Evolutionary conservation across 2,329 filamentous ascomycete species (phyloP).

Genomic region (Endothia cerciana): DNA sequence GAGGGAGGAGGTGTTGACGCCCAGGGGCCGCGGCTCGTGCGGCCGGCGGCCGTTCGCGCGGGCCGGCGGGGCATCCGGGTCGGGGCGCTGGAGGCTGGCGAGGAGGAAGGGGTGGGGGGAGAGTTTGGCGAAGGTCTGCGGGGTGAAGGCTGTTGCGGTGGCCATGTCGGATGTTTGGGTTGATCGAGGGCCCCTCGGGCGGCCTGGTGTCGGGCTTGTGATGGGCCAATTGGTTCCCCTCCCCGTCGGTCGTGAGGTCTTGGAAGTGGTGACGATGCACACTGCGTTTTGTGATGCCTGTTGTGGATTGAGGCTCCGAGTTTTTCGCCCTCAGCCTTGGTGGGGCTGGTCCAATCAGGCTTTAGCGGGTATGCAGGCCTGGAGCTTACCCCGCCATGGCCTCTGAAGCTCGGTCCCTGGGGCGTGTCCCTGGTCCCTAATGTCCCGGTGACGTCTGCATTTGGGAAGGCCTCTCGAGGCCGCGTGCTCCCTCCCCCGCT

Average conservation of each 20-base stretch:
- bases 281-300: background rate
- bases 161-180: slow-evolving; percentile 37
- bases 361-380: slow-evolving; percentile 26
- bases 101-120: slow-evolving; percentile 88
- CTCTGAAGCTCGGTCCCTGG: background rate
- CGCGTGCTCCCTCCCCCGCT: background rate
- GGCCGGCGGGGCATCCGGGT: slow-evolving; percentile 50
- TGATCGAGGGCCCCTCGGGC: background rate
- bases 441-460: slow-evolving; percentile 19
- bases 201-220: background rate
- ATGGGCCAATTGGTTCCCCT: background rate
- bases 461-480: slow-evolving; percentile 6
- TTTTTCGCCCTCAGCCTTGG: slow-evolving; percentile 26
- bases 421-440: background rate
- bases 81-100: slow-evolving; percentile 71
- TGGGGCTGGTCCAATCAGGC: slow-evolving; percentile 25
- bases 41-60: slow-evolving; percentile 83
- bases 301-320: slow-evolving; percentile 8
- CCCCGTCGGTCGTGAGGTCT: slow-evolving; percentile 1
- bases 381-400: slow-evolving; percentile 25
- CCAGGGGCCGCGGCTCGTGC: slow-evolving; percentile 70
- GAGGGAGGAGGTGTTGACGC: slow-evolving; percentile 80
- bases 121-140: slow-evolving; percentile 84
- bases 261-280: slow-evolving; percentile 11
- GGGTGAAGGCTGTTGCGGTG: slow-evolving; percentile 49